Base-by-base conservation (phyloP, 441 rosid species). In the Capsella rubella region DNA sequence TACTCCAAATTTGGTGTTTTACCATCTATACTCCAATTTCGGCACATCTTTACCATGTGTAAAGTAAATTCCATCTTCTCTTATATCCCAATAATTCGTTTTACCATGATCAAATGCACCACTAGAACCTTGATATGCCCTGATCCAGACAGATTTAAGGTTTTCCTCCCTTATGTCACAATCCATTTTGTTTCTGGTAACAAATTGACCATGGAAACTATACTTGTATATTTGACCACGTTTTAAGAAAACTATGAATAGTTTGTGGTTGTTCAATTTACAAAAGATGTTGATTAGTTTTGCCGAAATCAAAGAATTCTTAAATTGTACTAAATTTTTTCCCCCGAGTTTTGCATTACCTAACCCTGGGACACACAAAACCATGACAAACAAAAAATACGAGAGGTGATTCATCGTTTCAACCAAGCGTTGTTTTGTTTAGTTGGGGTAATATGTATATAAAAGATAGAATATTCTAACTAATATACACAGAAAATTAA, bases 61-160 rank as follows among this genome's bases (percentile, higher is more conserved):
- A 25, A 65, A 50, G 6, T 65, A 51, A 50, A 51, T 13, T 10
- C 71, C 71, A 67, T 67, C 60, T 4, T 67, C 60, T 67, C 49
- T 66, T 3, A 13, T 13, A 37, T 37, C 51, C 72, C 72, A 67
- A 42, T 10, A 54, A 18, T 55, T 68, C 0, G 13, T 2, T 1
- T 68, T 68, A 29, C 63, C 63, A 55, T 68, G 57, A 53, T 53
- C 57, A 53, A 53, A 13, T 13, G 58, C 21, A 18, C 64, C 54
- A 16, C 64, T 28, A 28, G 58, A 21, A 43, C 54, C 0, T 68
- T 55, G 11, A 8, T 15, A 68, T 42, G 72, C 64, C 8, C 27
- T 11, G 29, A 18, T 32, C 10, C 29, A 10, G 28, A 50, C 72
- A 42, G 29, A 54, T 47, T 47, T 47, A 15, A 11, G 4, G 11